Conservation (phyloP, 345 rosid species). For the Pseudoturritis turrita region DNA sequence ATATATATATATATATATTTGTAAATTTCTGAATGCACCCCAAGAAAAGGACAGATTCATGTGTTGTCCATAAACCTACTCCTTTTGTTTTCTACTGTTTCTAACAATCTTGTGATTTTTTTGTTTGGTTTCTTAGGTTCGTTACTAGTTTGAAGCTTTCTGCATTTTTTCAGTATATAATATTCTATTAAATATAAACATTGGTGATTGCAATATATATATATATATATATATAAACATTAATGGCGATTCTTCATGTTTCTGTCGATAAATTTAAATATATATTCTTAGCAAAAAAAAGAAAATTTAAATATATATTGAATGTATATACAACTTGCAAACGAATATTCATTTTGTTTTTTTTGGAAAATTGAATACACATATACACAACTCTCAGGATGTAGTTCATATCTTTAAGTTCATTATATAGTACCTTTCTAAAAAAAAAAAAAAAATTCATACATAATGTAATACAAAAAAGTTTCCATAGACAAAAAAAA, state of each 20-base stretch:
- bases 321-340: not conserved
- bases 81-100: constrained; percentile 8
- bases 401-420: too few species aligned
- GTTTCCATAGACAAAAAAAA: too few species aligned
- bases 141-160: not conserved
- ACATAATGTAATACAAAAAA: too few species aligned
- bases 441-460: too few species aligned
- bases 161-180: not conserved
- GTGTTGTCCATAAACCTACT: constrained; percentile 15
- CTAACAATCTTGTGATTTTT: constrained; percentile 4
- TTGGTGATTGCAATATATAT: not conserved
- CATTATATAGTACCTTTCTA: too few species aligned
- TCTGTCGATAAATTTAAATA: not conserved
- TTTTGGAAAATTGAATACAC: too few species aligned
- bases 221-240: not conserved
- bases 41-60: constrained; percentile 16
- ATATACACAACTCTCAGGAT: too few species aligned
- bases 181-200: not conserved
- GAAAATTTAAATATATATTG: not conserved
- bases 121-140: constrained; percentile 8
- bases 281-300: too few species aligned
- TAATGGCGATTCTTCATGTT: not conserved
- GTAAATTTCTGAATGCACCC: not conserved
- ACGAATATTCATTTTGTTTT: too few species aligned
- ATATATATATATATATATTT: not conserved